A percentile compares a stretch with the other conserved stretches of the same genome.
Conservation (phyloP, 495 filamentous ascomycete genomes). For the Lophium mytilinum region DNA sequence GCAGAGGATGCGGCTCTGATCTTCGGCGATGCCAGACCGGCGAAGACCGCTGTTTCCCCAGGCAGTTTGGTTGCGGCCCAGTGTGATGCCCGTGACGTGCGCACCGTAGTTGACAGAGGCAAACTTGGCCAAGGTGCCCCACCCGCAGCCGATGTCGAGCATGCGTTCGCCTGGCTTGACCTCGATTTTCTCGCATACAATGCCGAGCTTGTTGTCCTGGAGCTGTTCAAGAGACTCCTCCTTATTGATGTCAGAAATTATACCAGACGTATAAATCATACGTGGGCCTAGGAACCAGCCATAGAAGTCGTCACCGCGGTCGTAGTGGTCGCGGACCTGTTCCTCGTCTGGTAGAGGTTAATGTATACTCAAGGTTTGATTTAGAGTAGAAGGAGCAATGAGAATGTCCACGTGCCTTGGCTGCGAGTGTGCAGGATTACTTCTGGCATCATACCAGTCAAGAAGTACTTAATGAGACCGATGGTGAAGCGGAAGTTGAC, state of each 20-base stretch:
- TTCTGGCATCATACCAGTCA: slow-evolving; percentile 66
- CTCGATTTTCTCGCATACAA: slow-evolving; percentile 79
- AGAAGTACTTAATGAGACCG: slow-evolving; percentile 58
- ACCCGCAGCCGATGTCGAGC: slow-evolving; percentile 81
- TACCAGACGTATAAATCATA: slow-evolving; percentile 83
- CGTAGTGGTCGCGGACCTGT: slow-evolving; percentile 81
- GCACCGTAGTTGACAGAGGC: slow-evolving; percentile 73
- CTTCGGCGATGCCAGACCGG: slow-evolving; percentile 57
- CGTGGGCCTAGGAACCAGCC: slow-evolving; percentile 82
- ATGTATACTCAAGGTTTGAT: background rate
- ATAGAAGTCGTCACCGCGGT: slow-evolving; percentile 84
- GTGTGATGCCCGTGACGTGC: slow-evolving; percentile 68
- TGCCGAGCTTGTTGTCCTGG: slow-evolving; percentile 80
- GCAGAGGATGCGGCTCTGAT: slow-evolving; percentile 68
- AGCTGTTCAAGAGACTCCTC: slow-evolving; percentile 78
- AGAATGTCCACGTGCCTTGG: slow-evolving; percentile 45
- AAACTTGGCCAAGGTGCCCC: slow-evolving; percentile 77
- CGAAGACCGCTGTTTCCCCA: slow-evolving; percentile 73
- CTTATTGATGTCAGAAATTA: slow-evolving; percentile 65
- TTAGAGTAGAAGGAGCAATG: too few relatives aligned
- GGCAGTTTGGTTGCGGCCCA: slow-evolving; percentile 75
- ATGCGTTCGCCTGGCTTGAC: slow-evolving; percentile 62
- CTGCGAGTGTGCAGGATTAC: slow-evolving; percentile 71
- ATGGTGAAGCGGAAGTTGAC: slow-evolving; percentile 72
- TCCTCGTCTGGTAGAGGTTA: slow-evolving; percentile 57